Conservation (phyloP, 1,284 basidiomycete genomes). For the Paramarasmius palmivorus region DNA sequence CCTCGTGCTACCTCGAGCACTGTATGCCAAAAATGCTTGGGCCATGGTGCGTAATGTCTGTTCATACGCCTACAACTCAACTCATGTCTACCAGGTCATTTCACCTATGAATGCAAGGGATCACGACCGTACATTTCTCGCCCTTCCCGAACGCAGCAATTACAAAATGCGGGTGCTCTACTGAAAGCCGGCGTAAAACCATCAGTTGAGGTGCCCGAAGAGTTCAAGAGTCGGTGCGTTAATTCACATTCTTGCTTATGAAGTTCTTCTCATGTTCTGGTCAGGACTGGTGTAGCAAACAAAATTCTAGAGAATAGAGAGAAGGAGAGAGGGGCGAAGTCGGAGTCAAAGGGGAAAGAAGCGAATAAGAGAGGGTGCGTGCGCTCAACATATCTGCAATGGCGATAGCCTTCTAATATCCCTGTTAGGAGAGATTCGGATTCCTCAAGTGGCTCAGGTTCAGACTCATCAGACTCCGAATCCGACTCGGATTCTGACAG, state of each 20-base stretch:
- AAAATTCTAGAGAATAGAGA: constrained; percentile 74
- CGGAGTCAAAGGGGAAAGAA: constrained; percentile 31
- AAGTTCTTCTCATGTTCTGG: constrained; percentile 10
- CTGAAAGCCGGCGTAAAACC: constrained; percentile 66
- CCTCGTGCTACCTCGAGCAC: constrained; percentile 65
- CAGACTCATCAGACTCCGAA: constrained; percentile 18
- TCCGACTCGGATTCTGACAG: constrained; percentile 1
- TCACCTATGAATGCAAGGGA: constrained; percentile 77
- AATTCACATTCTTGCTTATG: neutral
- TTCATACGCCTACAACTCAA: constrained; percentile 53
- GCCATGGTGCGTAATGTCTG: constrained; percentile 61
- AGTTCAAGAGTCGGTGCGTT: constrained; percentile 75
- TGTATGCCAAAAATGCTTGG: constrained; percentile 77
- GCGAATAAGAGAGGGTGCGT: constrained; percentile 57
- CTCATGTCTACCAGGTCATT: constrained; percentile 56
- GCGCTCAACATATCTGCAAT: neutral
- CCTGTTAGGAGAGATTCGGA: constrained; percentile 34
- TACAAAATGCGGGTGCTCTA: constrained; percentile 68
- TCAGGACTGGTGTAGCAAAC: constrained; percentile 69
- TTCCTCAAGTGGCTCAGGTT: constrained; percentile 33
- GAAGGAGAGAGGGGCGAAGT: constrained; percentile 57
- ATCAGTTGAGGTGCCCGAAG: constrained; percentile 75
- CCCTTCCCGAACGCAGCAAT: constrained; percentile 73
- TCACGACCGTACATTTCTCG: constrained; percentile 72
- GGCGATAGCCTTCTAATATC: neutral